These are phyloP conservation scores for Diaporthe sp. DNA, from an alignment of 2,329 filamentous ascomycete species.

Conservation along the genomic window DNA sequence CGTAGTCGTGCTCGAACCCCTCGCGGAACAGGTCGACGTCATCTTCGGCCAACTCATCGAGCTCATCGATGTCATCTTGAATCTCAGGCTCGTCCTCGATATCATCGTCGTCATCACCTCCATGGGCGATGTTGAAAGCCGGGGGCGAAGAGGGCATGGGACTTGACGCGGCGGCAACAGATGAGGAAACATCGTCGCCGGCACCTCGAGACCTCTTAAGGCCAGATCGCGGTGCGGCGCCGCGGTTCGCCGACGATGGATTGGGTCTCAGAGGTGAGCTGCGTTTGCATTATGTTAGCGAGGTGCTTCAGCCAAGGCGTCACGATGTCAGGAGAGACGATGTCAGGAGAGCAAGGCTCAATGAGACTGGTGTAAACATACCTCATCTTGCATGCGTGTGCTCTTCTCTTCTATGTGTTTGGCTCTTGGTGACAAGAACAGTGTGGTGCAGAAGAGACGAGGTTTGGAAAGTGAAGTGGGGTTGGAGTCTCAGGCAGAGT, in stretches of 20 bases:
- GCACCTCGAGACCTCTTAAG: conserved; percentile 70
- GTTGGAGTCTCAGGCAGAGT: conserved; percentile 17
- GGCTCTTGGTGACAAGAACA: neutral
- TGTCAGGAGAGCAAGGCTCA: neutral
- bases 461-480: conserved; percentile 9
- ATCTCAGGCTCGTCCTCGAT: conserved; percentile 79
- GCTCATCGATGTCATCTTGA: conserved; percentile 80
- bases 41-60: conserved; percentile 86
- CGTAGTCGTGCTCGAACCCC: conserved; percentile 80
- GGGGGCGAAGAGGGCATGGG: conserved; percentile 78
- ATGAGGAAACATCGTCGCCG: conserved; percentile 66
- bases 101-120: conserved; percentile 79
- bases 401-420: conserved; percentile 5
- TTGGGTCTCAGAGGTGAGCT: conserved; percentile 88
- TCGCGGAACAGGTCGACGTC: conserved; percentile 84
- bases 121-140: conserved; percentile 74
- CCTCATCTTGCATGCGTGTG: conserved; percentile 39
- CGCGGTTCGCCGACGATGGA: conserved; percentile 87
- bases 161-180: conserved; percentile 68
- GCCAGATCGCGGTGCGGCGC: conserved; percentile 65
- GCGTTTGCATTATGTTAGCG: conserved; percentile 45
- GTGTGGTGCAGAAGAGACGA: conserved; percentile 9
- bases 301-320: neutral
- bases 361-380: conserved; percentile 5
- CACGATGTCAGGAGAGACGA: neutral